Base-by-base conservation (phyloP, 2,329 filamentous ascomycete species). In the Ambrosiella cleistominuta region DNA sequence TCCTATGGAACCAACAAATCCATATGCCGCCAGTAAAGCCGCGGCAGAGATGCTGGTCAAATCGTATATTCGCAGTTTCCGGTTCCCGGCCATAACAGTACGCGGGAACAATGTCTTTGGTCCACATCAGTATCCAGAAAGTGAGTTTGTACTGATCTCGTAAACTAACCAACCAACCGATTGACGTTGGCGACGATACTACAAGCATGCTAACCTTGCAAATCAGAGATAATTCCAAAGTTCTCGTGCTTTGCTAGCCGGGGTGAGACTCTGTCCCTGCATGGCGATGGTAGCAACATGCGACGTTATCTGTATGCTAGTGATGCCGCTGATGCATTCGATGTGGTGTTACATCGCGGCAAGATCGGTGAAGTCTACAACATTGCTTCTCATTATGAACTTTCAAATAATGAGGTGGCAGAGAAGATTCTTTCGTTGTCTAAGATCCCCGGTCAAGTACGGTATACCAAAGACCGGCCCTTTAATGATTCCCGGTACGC, bases 31-130 rank as follows among this genome's bases (percentile, higher is more conserved):
- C 17, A 85, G 81, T 70, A 90, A 90, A 70, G 86, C 86, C 2
- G 86, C 86, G 1, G 86, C 86, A 5, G 86, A 90, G 71, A 89
- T 89, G 85, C 75, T 88, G 65, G 85, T 91, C n/a, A 82, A 85
- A 68, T 87, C 86, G n/a, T 93, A 90, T 68, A 78, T 83, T 66
- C 88, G 86, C 71, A 87, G 83, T 69, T 90, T 89, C 74, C 85
- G 85, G 68, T 74, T 93, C 11, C 86, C 86, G 1, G 80, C 82
- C 56, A 87, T 91, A 62, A 86, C 90, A 64, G 83, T 90, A 36
- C 77, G 86, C 54, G 85, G 85, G 67, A 91, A 91, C 72, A 91
- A 93, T 65, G 85, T 91, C 37, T 93, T 90, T 65, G 87, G 87
- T 0, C 87, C 87, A 19, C 85, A 90, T 66, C 86, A 91, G 67